Evolutionary conservation across 208 protist species (phyloP).

Genomic region (Spironucleus salmonicida): DNA sequence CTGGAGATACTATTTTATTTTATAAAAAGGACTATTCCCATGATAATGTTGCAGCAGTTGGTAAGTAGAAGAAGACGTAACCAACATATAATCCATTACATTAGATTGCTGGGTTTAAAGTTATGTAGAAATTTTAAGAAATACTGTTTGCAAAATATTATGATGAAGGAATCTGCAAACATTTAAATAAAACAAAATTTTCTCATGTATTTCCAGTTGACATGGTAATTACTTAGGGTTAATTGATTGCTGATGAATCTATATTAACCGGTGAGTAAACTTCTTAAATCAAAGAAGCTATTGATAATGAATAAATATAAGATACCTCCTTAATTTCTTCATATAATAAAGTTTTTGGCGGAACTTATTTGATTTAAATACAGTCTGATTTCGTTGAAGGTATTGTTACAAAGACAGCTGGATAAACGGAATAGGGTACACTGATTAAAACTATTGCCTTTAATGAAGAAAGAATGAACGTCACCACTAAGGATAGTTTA

Average conservation of each 20-base stretch:
- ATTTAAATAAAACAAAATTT: neutral
- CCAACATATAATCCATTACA: neutral
- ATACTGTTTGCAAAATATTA: neutral
- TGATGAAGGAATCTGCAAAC: neutral
- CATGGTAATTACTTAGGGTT: neutral
- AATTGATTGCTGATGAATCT: slow-evolving; percentile 6
- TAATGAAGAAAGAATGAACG: neutral
- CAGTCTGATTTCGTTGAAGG: neutral
- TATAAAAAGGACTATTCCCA: neutral
- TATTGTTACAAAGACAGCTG: neutral
- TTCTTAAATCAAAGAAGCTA: neutral
- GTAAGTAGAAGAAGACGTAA: neutral
- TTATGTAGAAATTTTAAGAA: neutral
- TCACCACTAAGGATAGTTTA: neutral
- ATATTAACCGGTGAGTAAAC: slow-evolving; percentile 10
- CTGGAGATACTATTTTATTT: slow-evolving; percentile 6
- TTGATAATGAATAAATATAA: too few relatives aligned
- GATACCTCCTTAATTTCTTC: neutral
- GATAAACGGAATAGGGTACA: neutral
- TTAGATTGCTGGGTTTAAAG: neutral
- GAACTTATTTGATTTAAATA: slow-evolving; percentile 9
- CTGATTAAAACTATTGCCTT: slow-evolving; percentile 15
- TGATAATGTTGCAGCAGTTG: neutral
- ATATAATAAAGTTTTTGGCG: slow-evolving; percentile 7
- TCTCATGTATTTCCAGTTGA: neutral